A percentile compares a stretch with the other conserved stretches of the same genome.
These are phyloP conservation scores for Lasiosphaeria ovina DNA, from an alignment of 495 filamentous ascomycete genomes.

Conservation along the genomic window DNA sequence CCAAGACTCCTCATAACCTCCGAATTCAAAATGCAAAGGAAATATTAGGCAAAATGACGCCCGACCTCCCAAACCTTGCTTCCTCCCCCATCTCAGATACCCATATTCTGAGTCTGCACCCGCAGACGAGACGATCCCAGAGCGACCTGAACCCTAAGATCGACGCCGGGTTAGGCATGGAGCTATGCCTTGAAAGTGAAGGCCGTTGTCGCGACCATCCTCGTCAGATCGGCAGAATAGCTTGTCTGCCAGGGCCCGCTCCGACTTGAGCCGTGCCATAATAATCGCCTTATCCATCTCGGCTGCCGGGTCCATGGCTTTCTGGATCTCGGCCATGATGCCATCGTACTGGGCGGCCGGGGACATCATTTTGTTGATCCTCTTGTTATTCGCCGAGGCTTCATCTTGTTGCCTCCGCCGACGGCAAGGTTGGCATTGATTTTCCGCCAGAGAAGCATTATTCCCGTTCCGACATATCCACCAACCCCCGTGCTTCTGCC, in stretches of 20 bases:
- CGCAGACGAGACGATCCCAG: no score
- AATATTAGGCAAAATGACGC: not conserved
- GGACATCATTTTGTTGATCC: not conserved
- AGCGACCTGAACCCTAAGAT: no score
- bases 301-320: constrained; percentile 7
- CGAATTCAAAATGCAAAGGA: not conserved
- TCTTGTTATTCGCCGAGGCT: not conserved
- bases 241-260: not conserved
- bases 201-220: not conserved
- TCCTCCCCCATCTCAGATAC: not conserved
- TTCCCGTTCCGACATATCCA: constrained; percentile 40
- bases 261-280: not conserved
- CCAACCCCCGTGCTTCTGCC: constrained; percentile 33
- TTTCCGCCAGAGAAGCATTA: constrained; percentile 32
- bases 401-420: not conserved
- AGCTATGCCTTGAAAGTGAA: no score
- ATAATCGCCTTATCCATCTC: constrained; percentile 9
- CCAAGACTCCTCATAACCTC: constrained; percentile 1
- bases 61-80: not conserved
- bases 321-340: constrained; percentile 17
- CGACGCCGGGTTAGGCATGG: no score
- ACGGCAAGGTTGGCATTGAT: constrained; percentile 30
- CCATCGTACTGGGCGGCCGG: constrained; percentile 12
- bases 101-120: no score
- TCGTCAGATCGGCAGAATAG: not conserved